Evolutionary conservation across 352 stramenopile genomes (phyloP).

Genomic region (Pseudoperonospora humuli): DNA sequence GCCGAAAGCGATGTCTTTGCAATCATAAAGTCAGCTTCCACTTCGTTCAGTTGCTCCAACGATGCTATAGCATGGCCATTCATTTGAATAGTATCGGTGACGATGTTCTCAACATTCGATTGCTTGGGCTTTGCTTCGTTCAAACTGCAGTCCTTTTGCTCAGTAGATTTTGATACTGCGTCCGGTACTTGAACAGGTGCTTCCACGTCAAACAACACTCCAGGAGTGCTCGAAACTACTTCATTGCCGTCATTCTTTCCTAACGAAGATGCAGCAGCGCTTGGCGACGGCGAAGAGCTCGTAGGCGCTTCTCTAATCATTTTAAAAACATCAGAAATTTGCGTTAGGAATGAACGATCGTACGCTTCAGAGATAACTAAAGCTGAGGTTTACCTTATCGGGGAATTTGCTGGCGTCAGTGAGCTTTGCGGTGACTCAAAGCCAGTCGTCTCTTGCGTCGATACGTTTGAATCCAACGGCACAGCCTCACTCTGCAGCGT

Average conservation of each 20-base stretch:
- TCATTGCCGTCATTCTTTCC: not conserved
- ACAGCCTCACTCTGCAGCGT: conserved; percentile 7
- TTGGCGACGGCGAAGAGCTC: conserved; percentile 4
- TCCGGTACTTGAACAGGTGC: not conserved
- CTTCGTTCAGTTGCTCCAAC: conserved; percentile 17
- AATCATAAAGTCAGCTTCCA: conserved; percentile 16
- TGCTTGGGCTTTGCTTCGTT: not conserved
- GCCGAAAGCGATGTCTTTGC: conserved; percentile 11
- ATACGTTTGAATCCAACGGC: not conserved
- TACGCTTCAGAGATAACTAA: not conserved
- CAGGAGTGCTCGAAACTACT: not conserved
- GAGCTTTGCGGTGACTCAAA: conserved; percentile 1
- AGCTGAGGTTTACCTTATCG: conserved; percentile 14
- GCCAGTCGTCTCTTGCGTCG: not conserved
- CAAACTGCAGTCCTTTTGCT: not conserved
- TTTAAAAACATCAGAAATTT: not conserved
- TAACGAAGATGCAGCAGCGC: not conserved
- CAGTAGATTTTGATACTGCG: not conserved
- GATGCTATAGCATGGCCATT: conserved; percentile 32
- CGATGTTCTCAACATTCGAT: conserved; percentile 1
- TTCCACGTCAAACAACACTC: not conserved
- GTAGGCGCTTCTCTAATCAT: conserved; percentile 9
- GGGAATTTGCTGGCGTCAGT: not conserved
- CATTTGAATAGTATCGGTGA: conserved; percentile 20
- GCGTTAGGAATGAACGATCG: not conserved